phyloP scores from a whole-genome alignment of 345 rosid species.

The Linum lewisii region DNA sequence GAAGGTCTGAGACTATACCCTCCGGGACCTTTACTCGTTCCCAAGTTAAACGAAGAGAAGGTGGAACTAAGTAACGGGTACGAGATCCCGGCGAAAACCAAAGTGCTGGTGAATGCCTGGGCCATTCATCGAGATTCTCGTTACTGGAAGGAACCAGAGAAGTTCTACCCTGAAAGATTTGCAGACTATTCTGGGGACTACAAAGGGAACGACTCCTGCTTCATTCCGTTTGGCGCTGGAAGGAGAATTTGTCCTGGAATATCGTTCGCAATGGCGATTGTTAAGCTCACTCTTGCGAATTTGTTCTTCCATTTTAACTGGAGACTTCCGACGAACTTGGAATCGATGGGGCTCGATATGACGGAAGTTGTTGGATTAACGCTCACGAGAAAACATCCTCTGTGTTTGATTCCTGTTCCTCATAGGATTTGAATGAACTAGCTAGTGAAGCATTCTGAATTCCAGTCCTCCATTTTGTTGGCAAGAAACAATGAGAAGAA shows the following conservation, averaged over 20 bases:
- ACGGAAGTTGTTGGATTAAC: neutral
- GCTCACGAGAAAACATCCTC: neutral
- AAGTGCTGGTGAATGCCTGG: conserved; percentile 9
- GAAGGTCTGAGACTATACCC: conserved; percentile 4
- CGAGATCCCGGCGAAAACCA: conserved; percentile 2
- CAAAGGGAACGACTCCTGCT: neutral
- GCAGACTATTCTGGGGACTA: neutral
- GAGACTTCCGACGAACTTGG: neutral
- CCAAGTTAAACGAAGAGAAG: neutral
- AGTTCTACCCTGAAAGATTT: conserved; percentile 12
- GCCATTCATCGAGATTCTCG: conserved; percentile 14
- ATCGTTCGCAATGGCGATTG: neutral
- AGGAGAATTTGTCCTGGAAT: neutral
- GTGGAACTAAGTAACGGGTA: neutral
- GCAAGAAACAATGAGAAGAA: too few species aligned
- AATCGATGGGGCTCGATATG: neutral
- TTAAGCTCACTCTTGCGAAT: neutral
- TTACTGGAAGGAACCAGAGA: conserved; percentile 15
- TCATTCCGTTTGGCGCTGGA: neutral
- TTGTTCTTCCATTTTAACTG: neutral
- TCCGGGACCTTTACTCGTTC: neutral
- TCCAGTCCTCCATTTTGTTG: too few species aligned
- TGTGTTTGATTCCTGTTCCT: neutral
- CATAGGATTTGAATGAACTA: too few species aligned
- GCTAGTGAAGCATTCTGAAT: too few species aligned